Percentiles rank a stretch among this genome's conserved stretches.
These are phyloP conservation scores for Akanthomyces uredinophilus DNA, from an alignment of 2,329 filamentous ascomycete species.

Conservation along the genomic window DNA sequence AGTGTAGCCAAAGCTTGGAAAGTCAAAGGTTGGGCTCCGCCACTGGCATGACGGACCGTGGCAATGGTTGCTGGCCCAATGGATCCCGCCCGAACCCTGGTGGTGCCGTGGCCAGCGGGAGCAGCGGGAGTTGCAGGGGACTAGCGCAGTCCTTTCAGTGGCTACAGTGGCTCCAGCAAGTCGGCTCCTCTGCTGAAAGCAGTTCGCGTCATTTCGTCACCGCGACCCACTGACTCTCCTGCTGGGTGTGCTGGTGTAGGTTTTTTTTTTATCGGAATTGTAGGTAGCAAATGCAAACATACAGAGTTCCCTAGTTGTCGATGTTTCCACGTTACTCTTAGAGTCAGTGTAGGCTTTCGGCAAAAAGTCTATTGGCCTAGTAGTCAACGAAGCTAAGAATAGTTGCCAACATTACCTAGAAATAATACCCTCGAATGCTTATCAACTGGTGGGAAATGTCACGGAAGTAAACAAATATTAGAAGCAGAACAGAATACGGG, in stretches of 20 bases:
- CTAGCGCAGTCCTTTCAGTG: neutral
- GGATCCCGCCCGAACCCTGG: conserved; percentile 7
- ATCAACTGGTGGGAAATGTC: too few relatives aligned
- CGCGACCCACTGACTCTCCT: neutral
- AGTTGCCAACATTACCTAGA: too few relatives aligned
- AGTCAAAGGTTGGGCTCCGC: conserved; percentile 14
- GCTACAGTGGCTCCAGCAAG: neutral
- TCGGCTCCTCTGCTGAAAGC: neutral
- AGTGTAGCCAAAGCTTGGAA: conserved; percentile 10
- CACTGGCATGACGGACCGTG: neutral
- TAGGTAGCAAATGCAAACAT: too few relatives aligned
- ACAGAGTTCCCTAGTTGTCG: too few relatives aligned
- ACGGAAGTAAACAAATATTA: too few relatives aligned
- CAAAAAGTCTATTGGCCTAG: too few relatives aligned
- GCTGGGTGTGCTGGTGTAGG: neutral
- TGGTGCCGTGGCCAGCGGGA: neutral
- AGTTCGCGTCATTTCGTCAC: neutral
- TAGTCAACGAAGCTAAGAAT: too few relatives aligned
- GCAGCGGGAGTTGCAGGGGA: neutral
- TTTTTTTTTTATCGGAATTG: neutral
- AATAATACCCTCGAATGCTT: too few relatives aligned
- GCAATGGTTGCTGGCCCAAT: conserved; percentile 1
- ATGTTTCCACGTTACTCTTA: too few relatives aligned
- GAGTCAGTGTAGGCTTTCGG: too few relatives aligned
- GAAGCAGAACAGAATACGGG: too few relatives aligned